Conservation (phyloP, 495 filamentous ascomycete species). For the Xanthoparmelia taractica region DNA sequence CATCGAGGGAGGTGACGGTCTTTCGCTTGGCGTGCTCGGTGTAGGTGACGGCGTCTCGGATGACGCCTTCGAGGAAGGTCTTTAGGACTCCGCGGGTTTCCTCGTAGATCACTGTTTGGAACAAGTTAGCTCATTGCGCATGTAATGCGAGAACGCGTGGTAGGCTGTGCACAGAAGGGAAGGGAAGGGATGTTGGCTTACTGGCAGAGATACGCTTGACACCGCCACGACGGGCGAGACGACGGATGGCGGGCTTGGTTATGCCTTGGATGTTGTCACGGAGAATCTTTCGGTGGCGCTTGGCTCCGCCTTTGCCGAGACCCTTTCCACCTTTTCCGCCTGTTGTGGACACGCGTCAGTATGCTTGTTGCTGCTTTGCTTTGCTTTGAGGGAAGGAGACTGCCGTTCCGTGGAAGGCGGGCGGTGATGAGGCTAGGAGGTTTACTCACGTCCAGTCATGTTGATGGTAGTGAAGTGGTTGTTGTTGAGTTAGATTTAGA, state of each 20-base stretch:
- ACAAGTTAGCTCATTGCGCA: constrained; percentile 38
- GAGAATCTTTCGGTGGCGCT: constrained; percentile 96
- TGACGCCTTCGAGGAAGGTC: constrained; percentile 99
- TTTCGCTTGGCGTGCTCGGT: constrained; percentile 98
- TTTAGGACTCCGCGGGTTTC: constrained; percentile 99
- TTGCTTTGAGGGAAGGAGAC: constrained; percentile 8
- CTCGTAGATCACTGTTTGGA: constrained; percentile 80
- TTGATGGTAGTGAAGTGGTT: constrained; percentile 37
- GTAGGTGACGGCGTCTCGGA: constrained; percentile 98
- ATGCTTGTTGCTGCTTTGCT: constrained; percentile 25
- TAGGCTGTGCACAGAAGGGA: no score
- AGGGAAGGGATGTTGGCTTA: constrained; percentile 36
- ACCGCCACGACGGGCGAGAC: constrained; percentile 99
- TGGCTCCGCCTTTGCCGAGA: constrained; percentile 90
- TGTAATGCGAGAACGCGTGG: no score
- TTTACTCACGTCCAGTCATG: constrained; percentile 66
- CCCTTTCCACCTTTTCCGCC: constrained; percentile 98
- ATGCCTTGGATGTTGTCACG: constrained; percentile 99
- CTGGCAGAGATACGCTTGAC: constrained; percentile 99
- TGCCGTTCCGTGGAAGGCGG: constrained; percentile 19
- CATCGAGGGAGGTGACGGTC: constrained; percentile 95
- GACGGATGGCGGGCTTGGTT: constrained; percentile 99
- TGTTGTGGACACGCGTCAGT: constrained; percentile 45
- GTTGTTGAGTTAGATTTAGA: constrained; percentile 31
- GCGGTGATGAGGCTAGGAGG: constrained; percentile 19